phyloP scores from a whole-genome alignment of 2,329 filamentous ascomycete genomes.

The Monilinia fructicola region DNA sequence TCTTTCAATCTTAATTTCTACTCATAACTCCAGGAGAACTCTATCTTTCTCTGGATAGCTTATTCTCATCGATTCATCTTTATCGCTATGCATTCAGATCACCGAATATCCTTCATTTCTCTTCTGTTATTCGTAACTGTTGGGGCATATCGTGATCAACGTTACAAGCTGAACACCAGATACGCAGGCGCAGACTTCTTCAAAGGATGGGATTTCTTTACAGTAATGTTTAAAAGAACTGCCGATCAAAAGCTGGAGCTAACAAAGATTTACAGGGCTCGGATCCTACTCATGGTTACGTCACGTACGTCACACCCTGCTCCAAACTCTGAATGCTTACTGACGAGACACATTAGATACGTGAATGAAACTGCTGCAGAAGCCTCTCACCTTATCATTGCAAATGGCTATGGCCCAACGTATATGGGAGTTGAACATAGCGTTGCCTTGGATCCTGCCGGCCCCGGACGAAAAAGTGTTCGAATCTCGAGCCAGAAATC shows the following conservation, averaged over 20 bases:
- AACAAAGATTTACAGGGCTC: background rate
- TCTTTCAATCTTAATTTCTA: background rate
- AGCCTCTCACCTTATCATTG: background rate
- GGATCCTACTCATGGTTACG: constrained; percentile 21
- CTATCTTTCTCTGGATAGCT: background rate
- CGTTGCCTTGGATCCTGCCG: constrained; percentile 47
- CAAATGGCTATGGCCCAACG: constrained; percentile 46
- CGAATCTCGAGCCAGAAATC: constrained; percentile 62
- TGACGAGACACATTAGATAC: constrained; percentile 5
- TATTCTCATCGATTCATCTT: background rate
- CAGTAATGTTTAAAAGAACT: background rate
- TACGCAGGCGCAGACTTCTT: constrained; percentile 14
- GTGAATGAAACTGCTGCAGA: background rate
- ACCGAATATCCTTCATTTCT: background rate
- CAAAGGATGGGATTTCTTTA: constrained; percentile 14
- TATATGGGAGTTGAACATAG: constrained; percentile 67
- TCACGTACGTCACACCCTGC: constrained; percentile 28
- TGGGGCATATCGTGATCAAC: background rate
- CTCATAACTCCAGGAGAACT: background rate
- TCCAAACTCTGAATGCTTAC: background rate
- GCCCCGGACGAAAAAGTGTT: constrained; percentile 52
- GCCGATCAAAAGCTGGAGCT: background rate
- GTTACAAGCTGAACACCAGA: constrained; percentile 3
- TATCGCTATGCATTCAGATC: background rate
- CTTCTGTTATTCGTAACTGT: background rate